Evolutionary conservation across 129 eudicot genomes (phyloP).

Genomic region (Escallonia herrerae): DNA sequence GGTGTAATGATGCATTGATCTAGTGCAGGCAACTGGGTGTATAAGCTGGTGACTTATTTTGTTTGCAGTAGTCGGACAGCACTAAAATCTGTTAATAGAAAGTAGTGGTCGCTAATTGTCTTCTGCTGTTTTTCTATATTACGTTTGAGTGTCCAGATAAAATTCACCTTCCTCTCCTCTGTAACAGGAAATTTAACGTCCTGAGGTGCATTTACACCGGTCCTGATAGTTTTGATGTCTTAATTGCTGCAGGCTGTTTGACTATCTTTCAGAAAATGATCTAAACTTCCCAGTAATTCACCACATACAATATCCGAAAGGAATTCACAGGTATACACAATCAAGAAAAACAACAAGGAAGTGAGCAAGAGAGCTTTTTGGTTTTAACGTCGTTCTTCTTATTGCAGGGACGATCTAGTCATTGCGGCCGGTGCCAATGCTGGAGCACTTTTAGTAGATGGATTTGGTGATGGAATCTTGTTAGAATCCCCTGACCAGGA

Average conservation of each 20-base stretch:
- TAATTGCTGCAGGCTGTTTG: conserved; percentile 64
- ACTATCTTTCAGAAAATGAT: conserved; percentile 69
- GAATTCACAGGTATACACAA: conserved; percentile 54
- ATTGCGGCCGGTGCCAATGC: conserved; percentile 89
- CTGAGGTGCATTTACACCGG: background rate
- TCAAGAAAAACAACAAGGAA: background rate
- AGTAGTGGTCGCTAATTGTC: background rate
- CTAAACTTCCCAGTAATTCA: conserved; percentile 88
- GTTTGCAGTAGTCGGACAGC: background rate
- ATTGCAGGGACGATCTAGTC: conserved; percentile 79
- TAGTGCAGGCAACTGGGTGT: background rate
- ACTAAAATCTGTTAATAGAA: background rate
- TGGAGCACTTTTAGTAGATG: conserved; percentile 91
- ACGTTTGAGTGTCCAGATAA: no score
- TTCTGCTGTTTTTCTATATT: background rate
- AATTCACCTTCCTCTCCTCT: background rate
- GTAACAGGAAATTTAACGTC: no score
- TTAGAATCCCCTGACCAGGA: conserved; percentile 88
- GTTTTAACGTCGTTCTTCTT: background rate
- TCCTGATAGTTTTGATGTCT: conserved; percentile 12
- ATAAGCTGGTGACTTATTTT: background rate
- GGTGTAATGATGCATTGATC: background rate
- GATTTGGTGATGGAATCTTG: conserved; percentile 91
- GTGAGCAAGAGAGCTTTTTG: background rate
- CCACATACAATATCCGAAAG: conserved; percentile 69